These are phyloP conservation scores for Epicoccum sorghinum DNA, from an alignment of 2,329 filamentous ascomycete species.

Conservation along the genomic window DNA sequence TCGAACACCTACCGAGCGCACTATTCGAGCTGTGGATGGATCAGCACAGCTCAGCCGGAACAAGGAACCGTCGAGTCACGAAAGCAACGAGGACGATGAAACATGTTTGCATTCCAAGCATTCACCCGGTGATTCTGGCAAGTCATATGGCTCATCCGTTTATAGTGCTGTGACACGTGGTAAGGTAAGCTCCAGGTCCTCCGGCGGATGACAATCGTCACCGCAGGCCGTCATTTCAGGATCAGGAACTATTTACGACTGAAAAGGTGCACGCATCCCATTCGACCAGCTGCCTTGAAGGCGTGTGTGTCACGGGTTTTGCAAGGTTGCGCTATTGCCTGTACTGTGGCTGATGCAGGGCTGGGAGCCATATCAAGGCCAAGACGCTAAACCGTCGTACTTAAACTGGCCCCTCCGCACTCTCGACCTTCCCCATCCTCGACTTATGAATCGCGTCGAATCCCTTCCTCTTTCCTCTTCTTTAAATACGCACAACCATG, in stretches of 20 bases:
- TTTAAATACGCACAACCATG: slow-evolving; percentile 51
- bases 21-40: background rate
- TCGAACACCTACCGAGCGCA: background rate
- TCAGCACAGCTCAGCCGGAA: slow-evolving; percentile 6
- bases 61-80: slow-evolving; percentile 12
- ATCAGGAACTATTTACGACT: background rate
- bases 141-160: slow-evolving; percentile 36
- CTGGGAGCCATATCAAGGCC: no score
- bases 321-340: slow-evolving; percentile 30
- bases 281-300: background rate
- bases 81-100: slow-evolving; percentile 28
- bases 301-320: slow-evolving; percentile 23
- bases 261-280: background rate
- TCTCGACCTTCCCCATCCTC: slow-evolving; percentile 39
- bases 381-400: slow-evolving; percentile 28
- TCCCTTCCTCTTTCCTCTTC: slow-evolving; percentile 25
- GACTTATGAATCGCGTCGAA: slow-evolving; percentile 45
- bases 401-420: slow-evolving; percentile 34
- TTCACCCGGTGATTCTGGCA: slow-evolving; percentile 28
- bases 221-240: background rate
- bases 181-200: slow-evolving; percentile 33
- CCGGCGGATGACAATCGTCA: slow-evolving; percentile 19
- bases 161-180: slow-evolving; percentile 41
- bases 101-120: slow-evolving; percentile 42
- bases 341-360: slow-evolving; percentile 29